These are phyloP conservation scores for Aspergillus sparsus DNA, from an alignment of 495 filamentous ascomycete genomes.

Conservation along the genomic window DNA sequence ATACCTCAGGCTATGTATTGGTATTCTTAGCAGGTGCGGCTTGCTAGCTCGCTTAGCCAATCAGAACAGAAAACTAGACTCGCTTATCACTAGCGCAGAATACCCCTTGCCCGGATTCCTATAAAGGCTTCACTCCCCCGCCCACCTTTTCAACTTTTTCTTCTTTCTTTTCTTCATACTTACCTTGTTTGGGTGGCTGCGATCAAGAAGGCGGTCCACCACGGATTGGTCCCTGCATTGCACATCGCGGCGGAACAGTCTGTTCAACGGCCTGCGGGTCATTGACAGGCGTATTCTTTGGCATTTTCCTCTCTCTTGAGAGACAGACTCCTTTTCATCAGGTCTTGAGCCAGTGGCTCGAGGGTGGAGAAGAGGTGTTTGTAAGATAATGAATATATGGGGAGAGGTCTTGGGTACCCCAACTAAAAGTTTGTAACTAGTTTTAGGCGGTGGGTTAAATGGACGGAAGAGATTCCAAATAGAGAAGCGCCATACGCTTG, in stretches of 20 bases:
- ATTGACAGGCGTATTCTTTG: constrained; percentile 76
- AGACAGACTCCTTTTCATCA: constrained; percentile 58
- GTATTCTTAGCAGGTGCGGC: not conserved
- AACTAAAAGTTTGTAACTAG: no score
- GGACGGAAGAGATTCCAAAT: no score
- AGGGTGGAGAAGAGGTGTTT: constrained; percentile 53
- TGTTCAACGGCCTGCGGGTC: constrained; percentile 69
- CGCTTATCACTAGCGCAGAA: constrained; percentile 38
- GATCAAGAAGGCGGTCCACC: constrained; percentile 63
- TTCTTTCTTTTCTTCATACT: constrained; percentile 67
- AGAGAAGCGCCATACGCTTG: no score
- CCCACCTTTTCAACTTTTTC: constrained; percentile 32
- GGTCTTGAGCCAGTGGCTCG: constrained; percentile 43
- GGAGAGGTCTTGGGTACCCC: no score
- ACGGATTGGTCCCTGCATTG: constrained; percentile 72
- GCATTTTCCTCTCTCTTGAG: constrained; percentile 45
- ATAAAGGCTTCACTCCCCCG: constrained; percentile 30
- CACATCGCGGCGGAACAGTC: constrained; percentile 69
- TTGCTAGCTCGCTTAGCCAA: not conserved
- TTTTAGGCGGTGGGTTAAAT: no score
- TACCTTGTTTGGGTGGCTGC: constrained; percentile 68
- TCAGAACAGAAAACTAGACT: constrained; percentile 14
- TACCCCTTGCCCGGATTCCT: constrained; percentile 13
- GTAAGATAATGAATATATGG: not conserved
- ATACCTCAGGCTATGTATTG: not conserved